Percentiles rank a stretch among this genome's conserved stretches.
Conservation (phyloP, 768 basidiomycete genomes). For the Pleurotus tuoliensis region DNA sequence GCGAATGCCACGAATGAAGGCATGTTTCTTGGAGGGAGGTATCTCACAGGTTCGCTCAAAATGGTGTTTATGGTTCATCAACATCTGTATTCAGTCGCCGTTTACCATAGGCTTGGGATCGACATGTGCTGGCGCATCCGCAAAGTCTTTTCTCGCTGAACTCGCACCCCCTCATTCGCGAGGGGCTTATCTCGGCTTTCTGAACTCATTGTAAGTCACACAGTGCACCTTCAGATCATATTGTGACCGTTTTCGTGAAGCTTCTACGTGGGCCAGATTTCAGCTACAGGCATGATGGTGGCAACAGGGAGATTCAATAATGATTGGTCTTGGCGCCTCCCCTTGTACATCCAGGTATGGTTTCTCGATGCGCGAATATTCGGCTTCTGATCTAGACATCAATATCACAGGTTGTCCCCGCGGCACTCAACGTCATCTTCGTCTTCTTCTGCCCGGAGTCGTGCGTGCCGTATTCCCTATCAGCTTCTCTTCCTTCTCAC, state of each 20-base stretch:
- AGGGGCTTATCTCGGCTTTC: conserved; percentile 46
- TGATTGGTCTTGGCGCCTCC: conserved; percentile 46
- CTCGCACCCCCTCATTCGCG: conserved; percentile 44
- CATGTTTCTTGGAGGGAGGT: conserved; percentile 47
- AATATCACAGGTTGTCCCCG: conserved; percentile 34
- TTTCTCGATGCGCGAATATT: neutral
- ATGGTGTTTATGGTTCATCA: neutral
- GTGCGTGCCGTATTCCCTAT: conserved; percentile 21
- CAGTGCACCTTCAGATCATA: neutral
- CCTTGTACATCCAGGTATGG: conserved; percentile 43
- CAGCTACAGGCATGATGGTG: conserved; percentile 54
- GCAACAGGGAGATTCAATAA: conserved; percentile 38
- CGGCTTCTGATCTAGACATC: neutral
- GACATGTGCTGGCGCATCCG: conserved; percentile 41
- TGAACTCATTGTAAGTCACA: conserved; percentile 44
- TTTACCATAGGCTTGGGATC: conserved; percentile 31
- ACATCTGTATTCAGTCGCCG: neutral
- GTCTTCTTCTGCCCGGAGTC: conserved; percentile 50
- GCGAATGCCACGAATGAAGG: conserved; percentile 40
- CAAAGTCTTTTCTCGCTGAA: conserved; percentile 50
- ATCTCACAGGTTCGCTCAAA: conserved; percentile 37
- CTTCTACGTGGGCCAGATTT: conserved; percentile 52
- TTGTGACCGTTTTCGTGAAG: conserved; percentile 16
- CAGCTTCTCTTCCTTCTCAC: neutral
- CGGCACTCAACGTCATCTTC: conserved; percentile 41